Evolutionary conservation across 352 stramenopile species (phyloP).

Genomic region (Phytophthora brassicae): DNA sequence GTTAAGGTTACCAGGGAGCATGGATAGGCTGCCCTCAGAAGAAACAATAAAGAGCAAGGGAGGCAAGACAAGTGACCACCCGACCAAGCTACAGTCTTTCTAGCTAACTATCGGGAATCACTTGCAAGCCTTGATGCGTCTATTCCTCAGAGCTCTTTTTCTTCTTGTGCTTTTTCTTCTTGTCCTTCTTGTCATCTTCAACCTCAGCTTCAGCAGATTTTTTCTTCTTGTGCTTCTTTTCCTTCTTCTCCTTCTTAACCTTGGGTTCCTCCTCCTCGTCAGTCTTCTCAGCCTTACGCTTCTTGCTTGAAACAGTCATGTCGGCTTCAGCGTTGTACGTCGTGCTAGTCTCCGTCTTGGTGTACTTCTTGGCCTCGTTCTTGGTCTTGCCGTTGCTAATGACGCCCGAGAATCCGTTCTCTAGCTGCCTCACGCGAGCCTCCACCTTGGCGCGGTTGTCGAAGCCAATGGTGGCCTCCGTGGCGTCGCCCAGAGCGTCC

Average conservation of each 20-base stretch:
- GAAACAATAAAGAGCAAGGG: conserved; percentile 30
- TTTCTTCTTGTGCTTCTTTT: conserved; percentile 87
- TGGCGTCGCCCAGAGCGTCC: conserved; percentile 98
- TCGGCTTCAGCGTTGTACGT: conserved; percentile 96
- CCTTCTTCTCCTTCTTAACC: conserved; percentile 74
- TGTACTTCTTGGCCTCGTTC: conserved; percentile 90
- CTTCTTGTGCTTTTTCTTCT: conserved; percentile 50
- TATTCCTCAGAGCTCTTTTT: conserved; percentile 55
- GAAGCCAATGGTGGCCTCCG: conserved; percentile 95
- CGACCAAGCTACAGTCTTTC: conserved; percentile 25
- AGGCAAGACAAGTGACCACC: conserved; percentile 18
- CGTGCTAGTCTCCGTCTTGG: conserved; percentile 74
- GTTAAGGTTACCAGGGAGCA: conserved; percentile 34
- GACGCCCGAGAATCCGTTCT: conserved; percentile 90
- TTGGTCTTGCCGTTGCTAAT: conserved; percentile 91
- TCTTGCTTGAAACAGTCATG: conserved; percentile 95
- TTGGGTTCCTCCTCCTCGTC: conserved; percentile 69
- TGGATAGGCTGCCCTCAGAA: conserved; percentile 7
- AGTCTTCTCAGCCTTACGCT: conserved; percentile 68
- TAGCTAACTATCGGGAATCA: conserved; percentile 26
- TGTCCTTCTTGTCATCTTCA: conserved; percentile 26
- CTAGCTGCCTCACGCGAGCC: conserved; percentile 96
- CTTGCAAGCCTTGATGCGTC: conserved; percentile 26
- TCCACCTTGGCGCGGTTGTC: conserved; percentile 99
- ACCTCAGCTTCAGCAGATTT: conserved; percentile 55